phyloP scores from a whole-genome alignment of 306 rosid species.

The Lathyrus aphaca region DNA sequence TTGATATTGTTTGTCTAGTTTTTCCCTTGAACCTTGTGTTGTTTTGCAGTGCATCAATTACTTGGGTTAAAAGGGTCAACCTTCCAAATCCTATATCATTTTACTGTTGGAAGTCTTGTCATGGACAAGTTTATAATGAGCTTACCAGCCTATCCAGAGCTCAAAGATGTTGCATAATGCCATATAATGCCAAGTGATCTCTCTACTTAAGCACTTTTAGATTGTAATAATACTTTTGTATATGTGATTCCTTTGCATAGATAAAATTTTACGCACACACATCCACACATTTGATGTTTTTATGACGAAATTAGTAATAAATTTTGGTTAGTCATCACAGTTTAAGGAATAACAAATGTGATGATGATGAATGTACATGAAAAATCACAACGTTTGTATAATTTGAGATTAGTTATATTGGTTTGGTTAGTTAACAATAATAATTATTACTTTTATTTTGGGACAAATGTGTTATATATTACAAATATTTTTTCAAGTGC shows the following conservation, averaged over 20 bases:
- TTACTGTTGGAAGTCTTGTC: constrained; percentile 90
- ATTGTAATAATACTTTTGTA: constrained; percentile 28
- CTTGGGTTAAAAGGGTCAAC: constrained; percentile 81
- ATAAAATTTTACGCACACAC: constrained; percentile 5
- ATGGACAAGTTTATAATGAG: constrained; percentile 87
- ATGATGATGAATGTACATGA: constrained; percentile 17
- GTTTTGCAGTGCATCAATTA: constrained; percentile 77
- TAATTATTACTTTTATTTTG: no score
- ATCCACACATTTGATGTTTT: constrained; percentile 15
- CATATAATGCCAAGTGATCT: background rate
- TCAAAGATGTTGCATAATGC: constrained; percentile 56
- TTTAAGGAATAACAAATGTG: constrained; percentile 7
- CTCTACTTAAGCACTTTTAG: background rate
- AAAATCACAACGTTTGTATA: no score
- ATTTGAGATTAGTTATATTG: no score
- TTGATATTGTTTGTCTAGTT: constrained; percentile 22
- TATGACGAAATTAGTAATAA: background rate
- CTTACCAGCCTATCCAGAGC: constrained; percentile 95
- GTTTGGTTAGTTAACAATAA: no score
- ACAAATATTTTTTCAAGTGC: no score
- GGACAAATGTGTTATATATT: no score
- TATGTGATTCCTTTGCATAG: background rate
- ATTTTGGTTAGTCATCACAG: background rate
- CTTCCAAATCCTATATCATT: constrained; percentile 91
- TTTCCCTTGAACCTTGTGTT: constrained; percentile 24